Evolutionary conservation across 331 rosid genomes (phyloP).

Genomic region (Dryas integrifolia): DNA sequence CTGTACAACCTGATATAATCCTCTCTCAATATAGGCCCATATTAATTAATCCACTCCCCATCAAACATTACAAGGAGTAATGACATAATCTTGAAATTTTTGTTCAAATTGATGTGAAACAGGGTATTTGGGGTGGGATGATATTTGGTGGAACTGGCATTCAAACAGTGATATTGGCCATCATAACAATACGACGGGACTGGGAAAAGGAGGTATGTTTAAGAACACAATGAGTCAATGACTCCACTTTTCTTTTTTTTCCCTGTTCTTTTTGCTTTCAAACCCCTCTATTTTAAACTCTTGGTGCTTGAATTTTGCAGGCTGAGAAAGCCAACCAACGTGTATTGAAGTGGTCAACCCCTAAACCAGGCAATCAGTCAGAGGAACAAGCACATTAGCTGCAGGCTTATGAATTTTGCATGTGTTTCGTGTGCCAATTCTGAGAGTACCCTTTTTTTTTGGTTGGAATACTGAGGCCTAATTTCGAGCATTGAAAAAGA

Average conservation of each 20-base stretch:
- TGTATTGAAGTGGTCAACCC: slow-evolving; percentile 20
- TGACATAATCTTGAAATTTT: background rate
- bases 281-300: background rate
- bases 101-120: slow-evolving; percentile 3
- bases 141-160: slow-evolving; percentile 26
- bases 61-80: background rate
- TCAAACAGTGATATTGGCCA: slow-evolving; percentile 18
- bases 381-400: background rate
- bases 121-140: slow-evolving; percentile 35
- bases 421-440: background rate
- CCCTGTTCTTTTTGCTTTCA: background rate
- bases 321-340: slow-evolving; percentile 21
- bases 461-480: background rate
- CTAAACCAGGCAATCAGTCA: slow-evolving; percentile 4
- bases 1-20: no score
- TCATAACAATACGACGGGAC: slow-evolving; percentile 10
- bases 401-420: background rate
- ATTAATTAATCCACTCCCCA: background rate
- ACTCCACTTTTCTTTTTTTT: background rate
- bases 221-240: background rate
- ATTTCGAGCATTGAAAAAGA: background rate
- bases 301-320: slow-evolving; percentile 9
- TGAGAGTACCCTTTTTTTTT: no score
- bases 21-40: no score
- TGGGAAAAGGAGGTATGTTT: slow-evolving; percentile 19